These are phyloP conservation scores for Perkinsus olseni DNA, from an alignment of 169 alveolate species.

Conservation along the genomic window DNA sequence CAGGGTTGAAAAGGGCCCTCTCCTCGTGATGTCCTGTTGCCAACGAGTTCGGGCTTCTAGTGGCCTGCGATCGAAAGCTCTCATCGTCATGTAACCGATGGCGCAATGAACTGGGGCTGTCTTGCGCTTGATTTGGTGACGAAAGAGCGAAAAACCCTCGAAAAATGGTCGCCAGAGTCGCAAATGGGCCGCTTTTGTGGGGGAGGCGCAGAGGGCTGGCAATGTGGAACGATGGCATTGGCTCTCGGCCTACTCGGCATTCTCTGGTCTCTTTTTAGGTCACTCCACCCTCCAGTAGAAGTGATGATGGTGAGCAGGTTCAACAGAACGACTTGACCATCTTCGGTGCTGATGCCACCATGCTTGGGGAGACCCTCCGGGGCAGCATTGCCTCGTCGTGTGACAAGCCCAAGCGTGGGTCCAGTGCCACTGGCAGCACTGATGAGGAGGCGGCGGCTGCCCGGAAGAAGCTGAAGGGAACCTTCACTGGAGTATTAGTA, in stretches of 20 bases:
- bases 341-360: background rate
- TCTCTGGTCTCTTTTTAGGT: background rate
- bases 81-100: no score
- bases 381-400: background rate
- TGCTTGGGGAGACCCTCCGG: background rate
- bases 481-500: constrained; percentile 33
- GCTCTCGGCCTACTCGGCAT: no score
- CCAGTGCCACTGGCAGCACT: background rate
- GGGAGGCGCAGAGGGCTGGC: no score
- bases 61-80: no score
- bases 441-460: background rate
- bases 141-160: no score
- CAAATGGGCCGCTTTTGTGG: no score
- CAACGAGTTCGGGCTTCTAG: no score
- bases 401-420: background rate
- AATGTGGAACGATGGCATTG: no score
- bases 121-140: no score
- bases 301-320: background rate
- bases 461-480: constrained; percentile 9
- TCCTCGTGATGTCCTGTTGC: no score
- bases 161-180: no score
- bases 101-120: no score
- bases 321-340: background rate
- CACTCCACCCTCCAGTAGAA: background rate
- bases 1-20: background rate